Conservation (phyloP, 768 basidiomycete species). For the Rhodocollybia butyracea region DNA sequence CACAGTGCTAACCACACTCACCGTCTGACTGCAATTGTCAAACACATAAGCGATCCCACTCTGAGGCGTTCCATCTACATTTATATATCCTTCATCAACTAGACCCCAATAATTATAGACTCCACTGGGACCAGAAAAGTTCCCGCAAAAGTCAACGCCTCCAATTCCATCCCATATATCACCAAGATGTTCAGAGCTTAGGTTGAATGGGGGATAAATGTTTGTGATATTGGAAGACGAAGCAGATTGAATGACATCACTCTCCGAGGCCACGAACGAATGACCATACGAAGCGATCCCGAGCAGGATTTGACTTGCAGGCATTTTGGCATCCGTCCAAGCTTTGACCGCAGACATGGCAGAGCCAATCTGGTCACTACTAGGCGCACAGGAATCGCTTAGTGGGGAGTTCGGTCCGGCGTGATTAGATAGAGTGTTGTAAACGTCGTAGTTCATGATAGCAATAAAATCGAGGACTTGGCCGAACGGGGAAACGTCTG, state of each 20-base stretch:
- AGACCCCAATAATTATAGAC: slow-evolving; percentile 64
- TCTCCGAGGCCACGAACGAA: slow-evolving; percentile 48
- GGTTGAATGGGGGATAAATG: slow-evolving; percentile 49
- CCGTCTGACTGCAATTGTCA: slow-evolving; percentile 74
- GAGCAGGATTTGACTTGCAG: slow-evolving; percentile 66
- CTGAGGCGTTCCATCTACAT: slow-evolving; percentile 34
- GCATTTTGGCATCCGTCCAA: slow-evolving; percentile 81
- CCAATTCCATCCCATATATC: slow-evolving; percentile 47
- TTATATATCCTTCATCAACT: slow-evolving; percentile 53
- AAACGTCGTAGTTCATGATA: slow-evolving; percentile 56
- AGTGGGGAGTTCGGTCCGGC: slow-evolving; percentile 85
- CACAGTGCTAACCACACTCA: slow-evolving; percentile 27
- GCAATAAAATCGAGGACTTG: slow-evolving; percentile 53
- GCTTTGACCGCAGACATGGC: slow-evolving; percentile 68
- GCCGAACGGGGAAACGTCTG: slow-evolving; percentile 71
- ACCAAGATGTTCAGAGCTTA: slow-evolving; percentile 39
- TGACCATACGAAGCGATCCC: slow-evolving; percentile 87
- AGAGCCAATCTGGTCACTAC: slow-evolving; percentile 62
- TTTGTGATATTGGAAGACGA: slow-evolving; percentile 9
- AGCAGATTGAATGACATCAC: slow-evolving; percentile 29
- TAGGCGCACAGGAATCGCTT: slow-evolving; percentile 67
- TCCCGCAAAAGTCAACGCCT: slow-evolving; percentile 58
- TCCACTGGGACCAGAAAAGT: slow-evolving; percentile 44
- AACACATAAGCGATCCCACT: slow-evolving; percentile 48
- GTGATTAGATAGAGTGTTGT: slow-evolving; percentile 28